Evolutionary conservation across 192 early-diverging fungal species (phyloP).

Genomic region (Podila horticola): DNA sequence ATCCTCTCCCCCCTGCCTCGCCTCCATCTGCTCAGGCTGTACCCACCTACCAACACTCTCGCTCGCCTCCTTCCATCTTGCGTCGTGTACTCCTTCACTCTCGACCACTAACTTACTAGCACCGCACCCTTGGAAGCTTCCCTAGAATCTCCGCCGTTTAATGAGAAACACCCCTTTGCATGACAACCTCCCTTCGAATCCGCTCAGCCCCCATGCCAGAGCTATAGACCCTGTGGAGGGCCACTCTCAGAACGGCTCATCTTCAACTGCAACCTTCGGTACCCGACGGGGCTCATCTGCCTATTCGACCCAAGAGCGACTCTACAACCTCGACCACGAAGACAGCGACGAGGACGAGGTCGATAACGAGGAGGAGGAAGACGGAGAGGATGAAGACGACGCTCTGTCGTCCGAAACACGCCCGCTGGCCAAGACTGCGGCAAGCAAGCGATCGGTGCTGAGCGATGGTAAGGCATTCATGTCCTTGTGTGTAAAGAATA

Average conservation of each 20-base stretch:
- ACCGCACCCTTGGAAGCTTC: neutral
- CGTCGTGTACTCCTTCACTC: neutral
- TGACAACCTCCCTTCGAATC: slow-evolving; percentile 33
- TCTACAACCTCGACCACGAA: neutral
- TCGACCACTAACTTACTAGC: neutral
- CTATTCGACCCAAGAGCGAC: neutral
- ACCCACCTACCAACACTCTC: neutral
- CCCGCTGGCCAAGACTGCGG: slow-evolving; percentile 8
- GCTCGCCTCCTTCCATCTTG: neutral
- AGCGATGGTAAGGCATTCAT: neutral
- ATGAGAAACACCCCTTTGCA: slow-evolving; percentile 44
- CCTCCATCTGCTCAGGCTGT: neutral
- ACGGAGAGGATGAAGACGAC: slow-evolving; percentile 12
- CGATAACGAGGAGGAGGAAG: neutral
- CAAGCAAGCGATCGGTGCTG: neutral
- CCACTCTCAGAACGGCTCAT: slow-evolving; percentile 2
- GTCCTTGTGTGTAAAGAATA: neutral
- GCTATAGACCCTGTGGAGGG: slow-evolving; percentile 32
- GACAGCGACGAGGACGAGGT: slow-evolving; percentile 5
- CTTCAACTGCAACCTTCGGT: slow-evolving; percentile 1
- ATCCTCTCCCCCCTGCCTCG: neutral
- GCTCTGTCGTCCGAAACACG: slow-evolving; percentile 3
- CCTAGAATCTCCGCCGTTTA: slow-evolving; percentile 20
- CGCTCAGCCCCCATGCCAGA: slow-evolving; percentile 20
- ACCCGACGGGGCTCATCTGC: neutral